A percentile compares a stretch with the other conserved stretches of the same genome.
Conservation (phyloP, 2,329 filamentous ascomycete genomes). For the Tothia fuscella region DNA sequence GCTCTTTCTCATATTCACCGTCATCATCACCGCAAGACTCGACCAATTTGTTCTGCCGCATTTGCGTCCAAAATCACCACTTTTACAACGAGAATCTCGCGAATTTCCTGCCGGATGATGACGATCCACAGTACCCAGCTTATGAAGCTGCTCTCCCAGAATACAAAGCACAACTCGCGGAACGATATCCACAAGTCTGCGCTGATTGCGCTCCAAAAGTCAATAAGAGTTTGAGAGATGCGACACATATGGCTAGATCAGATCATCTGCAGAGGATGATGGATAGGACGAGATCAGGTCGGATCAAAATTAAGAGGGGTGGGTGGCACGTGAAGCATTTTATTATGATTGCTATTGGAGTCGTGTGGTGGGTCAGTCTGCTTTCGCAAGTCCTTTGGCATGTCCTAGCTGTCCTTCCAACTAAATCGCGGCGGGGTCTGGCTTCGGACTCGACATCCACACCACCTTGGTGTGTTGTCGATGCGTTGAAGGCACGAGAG, state of each 20-base stretch:
- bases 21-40: constrained; percentile 17
- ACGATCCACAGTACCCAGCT: constrained; percentile 55
- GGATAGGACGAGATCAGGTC: constrained; percentile 38
- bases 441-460: constrained; percentile 11
- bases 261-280: constrained; percentile 67
- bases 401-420: constrained; percentile 16
- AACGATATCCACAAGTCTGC: constrained; percentile 82
- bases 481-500: not conserved
- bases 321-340: constrained; percentile 32
- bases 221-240: constrained; percentile 53
- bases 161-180: constrained; percentile 63
- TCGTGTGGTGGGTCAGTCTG: constrained; percentile 28
- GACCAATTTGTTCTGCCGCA: constrained; percentile 49
- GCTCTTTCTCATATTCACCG: constrained; percentile 22
- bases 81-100: constrained; percentile 64
- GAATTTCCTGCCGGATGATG: constrained; percentile 59
- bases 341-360: constrained; percentile 34
- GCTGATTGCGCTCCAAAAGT: constrained; percentile 65
- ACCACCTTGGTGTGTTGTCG: not conserved
- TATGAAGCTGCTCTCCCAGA: constrained; percentile 57
- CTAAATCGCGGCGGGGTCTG: constrained; percentile 18
- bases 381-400: constrained; percentile 26
- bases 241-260: constrained; percentile 73
- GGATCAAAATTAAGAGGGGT: constrained; percentile 25
- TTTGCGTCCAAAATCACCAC: constrained; percentile 80